These are phyloP conservation scores for Penicillium sp. DNA, from an alignment of 2,329 filamentous ascomycete genomes.

Conservation along the genomic window DNA sequence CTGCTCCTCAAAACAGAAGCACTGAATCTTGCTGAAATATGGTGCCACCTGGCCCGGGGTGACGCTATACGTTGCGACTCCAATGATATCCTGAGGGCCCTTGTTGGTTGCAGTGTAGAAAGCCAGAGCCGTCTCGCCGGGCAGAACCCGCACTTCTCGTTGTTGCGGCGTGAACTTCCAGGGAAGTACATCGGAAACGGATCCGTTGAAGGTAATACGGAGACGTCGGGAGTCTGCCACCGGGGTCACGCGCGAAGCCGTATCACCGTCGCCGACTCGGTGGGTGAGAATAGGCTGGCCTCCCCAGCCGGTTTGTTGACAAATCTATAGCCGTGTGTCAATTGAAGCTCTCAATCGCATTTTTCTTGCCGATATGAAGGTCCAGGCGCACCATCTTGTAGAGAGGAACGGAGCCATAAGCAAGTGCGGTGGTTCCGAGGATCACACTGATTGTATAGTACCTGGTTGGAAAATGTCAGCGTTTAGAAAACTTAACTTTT, in stretches of 20 bases:
- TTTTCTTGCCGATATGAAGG: neutral
- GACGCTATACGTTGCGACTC: slow-evolving; percentile 96
- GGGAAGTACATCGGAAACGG: slow-evolving; percentile 89
- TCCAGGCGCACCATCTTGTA: slow-evolving; percentile 62
- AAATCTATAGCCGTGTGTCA: slow-evolving; percentile 41
- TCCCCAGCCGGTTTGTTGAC: slow-evolving; percentile 70
- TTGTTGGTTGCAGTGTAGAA: slow-evolving; percentile 98
- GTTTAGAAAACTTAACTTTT: neutral
- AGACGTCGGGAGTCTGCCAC: slow-evolving; percentile 80
- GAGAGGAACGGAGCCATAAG: slow-evolving; percentile 66
- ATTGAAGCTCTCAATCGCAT: neutral
- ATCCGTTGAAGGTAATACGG: slow-evolving; percentile 93
- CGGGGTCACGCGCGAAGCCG: slow-evolving; percentile 75
- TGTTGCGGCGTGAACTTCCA: slow-evolving; percentile 99
- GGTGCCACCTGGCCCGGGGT: slow-evolving; percentile 93
- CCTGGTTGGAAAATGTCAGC: slow-evolving; percentile 39
- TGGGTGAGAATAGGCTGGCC: slow-evolving; percentile 86
- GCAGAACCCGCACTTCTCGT: slow-evolving; percentile 90
- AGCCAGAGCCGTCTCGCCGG: slow-evolving; percentile 92
- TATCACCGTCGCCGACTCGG: slow-evolving; percentile 66
- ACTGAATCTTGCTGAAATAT: slow-evolving; percentile 99
- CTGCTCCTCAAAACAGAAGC: slow-evolving; percentile 98
- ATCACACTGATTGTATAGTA: slow-evolving; percentile 66
- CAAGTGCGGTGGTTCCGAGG: slow-evolving; percentile 62
- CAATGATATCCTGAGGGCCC: slow-evolving; percentile 90